These are phyloP conservation scores for Fusarium miscanthi DNA, from an alignment of 2,329 filamentous ascomycete genomes.

Conservation along the genomic window DNA sequence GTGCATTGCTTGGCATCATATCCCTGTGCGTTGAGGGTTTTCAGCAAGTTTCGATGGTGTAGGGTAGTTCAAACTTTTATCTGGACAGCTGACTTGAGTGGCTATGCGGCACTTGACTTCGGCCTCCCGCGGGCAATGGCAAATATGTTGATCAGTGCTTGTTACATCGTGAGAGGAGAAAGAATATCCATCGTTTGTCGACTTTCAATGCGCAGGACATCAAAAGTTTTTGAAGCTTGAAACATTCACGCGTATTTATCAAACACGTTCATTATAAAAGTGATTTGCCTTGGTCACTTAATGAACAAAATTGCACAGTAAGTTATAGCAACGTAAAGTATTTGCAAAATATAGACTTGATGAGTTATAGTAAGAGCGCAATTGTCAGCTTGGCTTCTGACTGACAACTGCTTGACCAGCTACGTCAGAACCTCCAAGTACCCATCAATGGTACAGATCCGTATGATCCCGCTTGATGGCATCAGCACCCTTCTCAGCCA, in stretches of 20 bases:
- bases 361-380: fast-evolving
- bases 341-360: fast-evolving
- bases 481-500: constrained; percentile 62
- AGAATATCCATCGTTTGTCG: not conserved
- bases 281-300: fast-evolving
- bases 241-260: fast-evolving
- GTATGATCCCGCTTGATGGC: not conserved
- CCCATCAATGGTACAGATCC: not conserved
- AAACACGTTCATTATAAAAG: fast-evolving
- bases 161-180: not conserved
- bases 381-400: fast-evolving
- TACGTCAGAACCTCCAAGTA: not conserved
- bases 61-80: not conserved
- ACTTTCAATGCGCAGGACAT: too few relatives aligned
- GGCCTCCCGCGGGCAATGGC: not conserved
- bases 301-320: fast-evolving
- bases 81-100: not conserved
- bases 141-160: not conserved
- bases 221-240: fast-evolving
- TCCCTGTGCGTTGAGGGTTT: not conserved
- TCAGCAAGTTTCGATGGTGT: not conserved
- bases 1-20: not conserved
- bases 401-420: not conserved
- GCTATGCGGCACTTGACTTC: not conserved
- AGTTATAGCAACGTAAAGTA: fast-evolving